phyloP scores from a whole-genome alignment of 768 basidiomycete genomes.

The Baorangia bicolor region DNA sequence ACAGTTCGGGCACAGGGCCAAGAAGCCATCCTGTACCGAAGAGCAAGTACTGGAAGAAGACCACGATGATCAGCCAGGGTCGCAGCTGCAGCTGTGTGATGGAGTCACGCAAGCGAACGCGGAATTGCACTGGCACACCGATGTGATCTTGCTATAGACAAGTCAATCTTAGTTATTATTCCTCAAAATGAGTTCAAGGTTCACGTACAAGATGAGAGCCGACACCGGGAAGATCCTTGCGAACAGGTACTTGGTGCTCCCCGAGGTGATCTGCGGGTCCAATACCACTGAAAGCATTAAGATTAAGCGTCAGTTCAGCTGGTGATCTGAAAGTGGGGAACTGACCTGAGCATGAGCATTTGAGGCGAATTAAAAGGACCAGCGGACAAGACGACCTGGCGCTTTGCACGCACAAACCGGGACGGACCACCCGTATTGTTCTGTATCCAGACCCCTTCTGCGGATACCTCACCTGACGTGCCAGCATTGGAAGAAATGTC shows the following conservation, averaged over 20 bases:
- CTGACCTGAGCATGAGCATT: conserved; percentile 36
- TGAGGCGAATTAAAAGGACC: conserved; percentile 44
- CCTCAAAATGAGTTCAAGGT: neutral
- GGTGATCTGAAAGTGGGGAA: neutral
- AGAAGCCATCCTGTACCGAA: conserved; percentile 1
- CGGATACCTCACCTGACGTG: neutral
- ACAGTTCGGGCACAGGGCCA: neutral
- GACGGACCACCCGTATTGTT: neutral
- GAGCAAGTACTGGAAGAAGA: neutral
- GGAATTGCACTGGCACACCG: conserved; percentile 33
- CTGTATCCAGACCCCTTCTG: conserved; percentile 3
- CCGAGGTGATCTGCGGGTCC: neutral
- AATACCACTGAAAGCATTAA: neutral
- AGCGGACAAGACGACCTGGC: conserved; percentile 29
- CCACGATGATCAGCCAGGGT: neutral
- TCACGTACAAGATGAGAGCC: conserved; percentile 32
- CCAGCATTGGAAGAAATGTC: neutral
- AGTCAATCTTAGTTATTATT: neutral
- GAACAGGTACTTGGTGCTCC: neutral
- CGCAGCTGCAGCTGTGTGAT: neutral
- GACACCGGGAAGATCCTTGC: conserved; percentile 11
- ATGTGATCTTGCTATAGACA: conserved; percentile 40
- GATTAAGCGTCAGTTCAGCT: neutral
- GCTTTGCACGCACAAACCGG: conserved; percentile 8
- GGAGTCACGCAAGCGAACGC: conserved; percentile 22